Conservation (phyloP, 768 basidiomycete genomes). For the Leccinum arenicola region DNA sequence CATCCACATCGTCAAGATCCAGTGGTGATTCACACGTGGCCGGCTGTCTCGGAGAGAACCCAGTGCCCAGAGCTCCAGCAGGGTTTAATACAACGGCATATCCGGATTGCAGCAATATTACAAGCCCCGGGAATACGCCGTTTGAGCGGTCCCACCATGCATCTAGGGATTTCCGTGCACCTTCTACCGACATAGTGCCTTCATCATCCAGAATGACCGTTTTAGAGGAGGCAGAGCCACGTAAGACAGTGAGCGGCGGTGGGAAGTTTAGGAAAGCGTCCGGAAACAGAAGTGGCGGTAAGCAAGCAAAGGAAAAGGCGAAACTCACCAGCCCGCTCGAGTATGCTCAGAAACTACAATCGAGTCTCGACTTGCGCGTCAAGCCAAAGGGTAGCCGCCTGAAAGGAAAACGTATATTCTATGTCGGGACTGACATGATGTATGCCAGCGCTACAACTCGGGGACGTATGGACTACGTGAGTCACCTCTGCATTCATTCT, state of each 20-base stretch:
- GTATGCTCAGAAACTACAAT: constrained; percentile 50
- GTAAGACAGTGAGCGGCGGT: constrained; percentile 23
- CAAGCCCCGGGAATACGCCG: constrained; percentile 17
- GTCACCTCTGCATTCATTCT: constrained; percentile 22
- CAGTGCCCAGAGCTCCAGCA: constrained; percentile 6
- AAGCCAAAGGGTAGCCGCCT: constrained; percentile 37
- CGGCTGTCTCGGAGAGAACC: not conserved
- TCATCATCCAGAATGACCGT: not conserved
- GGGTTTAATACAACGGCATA: constrained; percentile 4
- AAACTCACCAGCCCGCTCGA: constrained; percentile 46
- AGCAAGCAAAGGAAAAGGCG: constrained; percentile 41
- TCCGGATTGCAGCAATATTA: constrained; percentile 16
- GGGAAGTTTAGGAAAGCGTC: constrained; percentile 8
- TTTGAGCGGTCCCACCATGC: not conserved
- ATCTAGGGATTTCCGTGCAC: not conserved
- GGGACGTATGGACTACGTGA: constrained; percentile 59
- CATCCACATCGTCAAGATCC: constrained; percentile 1
- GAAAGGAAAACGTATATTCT: constrained; percentile 54
- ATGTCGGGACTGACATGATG: constrained; percentile 55
- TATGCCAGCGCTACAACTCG: constrained; percentile 51
- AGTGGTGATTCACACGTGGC: not conserved
- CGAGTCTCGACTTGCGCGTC: constrained; percentile 23
- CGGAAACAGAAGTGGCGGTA: constrained; percentile 8
- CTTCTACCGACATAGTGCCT: not conserved
- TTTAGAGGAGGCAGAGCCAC: constrained; percentile 8